phyloP scores from a whole-genome alignment of 768 basidiomycete species.

The Sporobolomyces roseus region DNA sequence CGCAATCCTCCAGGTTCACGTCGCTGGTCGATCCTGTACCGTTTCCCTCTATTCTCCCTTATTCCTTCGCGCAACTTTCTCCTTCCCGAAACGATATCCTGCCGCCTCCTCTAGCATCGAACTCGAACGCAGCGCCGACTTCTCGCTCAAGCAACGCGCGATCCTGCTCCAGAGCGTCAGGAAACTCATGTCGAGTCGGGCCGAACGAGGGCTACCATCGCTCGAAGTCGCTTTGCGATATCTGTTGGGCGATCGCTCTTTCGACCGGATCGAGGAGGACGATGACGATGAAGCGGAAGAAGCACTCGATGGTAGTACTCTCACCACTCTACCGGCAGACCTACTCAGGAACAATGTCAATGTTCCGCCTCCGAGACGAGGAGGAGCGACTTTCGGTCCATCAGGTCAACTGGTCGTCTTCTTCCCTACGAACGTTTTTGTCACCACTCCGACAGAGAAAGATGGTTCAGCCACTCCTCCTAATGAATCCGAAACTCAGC shows the following conservation, averaged over 20 bases:
- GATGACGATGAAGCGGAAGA: constrained; percentile 40
- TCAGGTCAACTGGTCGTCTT: constrained; percentile 36
- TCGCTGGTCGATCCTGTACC: constrained; percentile 65
- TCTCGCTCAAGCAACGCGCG: constrained; percentile 70
- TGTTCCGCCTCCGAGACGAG: constrained; percentile 33
- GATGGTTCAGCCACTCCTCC: constrained; percentile 9
- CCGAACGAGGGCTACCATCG: constrained; percentile 56
- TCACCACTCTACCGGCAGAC: constrained; percentile 9
- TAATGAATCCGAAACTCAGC: constrained; percentile 8
- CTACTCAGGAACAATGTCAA: constrained; percentile 36
- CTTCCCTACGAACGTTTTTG: constrained; percentile 33
- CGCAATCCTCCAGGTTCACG: constrained; percentile 48
- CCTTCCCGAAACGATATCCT: constrained; percentile 80
- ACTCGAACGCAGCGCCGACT: constrained; percentile 74
- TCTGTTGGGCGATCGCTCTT: constrained; percentile 59
- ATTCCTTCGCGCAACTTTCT: constrained; percentile 70
- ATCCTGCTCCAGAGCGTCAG: constrained; percentile 74
- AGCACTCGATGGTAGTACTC: constrained; percentile 5
- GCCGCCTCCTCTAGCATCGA: constrained; percentile 67
- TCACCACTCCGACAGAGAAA: neutral
- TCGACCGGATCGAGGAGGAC: constrained; percentile 45
- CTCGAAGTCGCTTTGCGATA: constrained; percentile 78
- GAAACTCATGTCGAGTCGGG: constrained; percentile 62
- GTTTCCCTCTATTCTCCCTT: constrained; percentile 78
- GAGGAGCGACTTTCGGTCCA: constrained; percentile 35